Base-by-base conservation (phyloP, 1,139 yeast genomes). In the Lodderomyces pseudojiufengensis region DNA sequence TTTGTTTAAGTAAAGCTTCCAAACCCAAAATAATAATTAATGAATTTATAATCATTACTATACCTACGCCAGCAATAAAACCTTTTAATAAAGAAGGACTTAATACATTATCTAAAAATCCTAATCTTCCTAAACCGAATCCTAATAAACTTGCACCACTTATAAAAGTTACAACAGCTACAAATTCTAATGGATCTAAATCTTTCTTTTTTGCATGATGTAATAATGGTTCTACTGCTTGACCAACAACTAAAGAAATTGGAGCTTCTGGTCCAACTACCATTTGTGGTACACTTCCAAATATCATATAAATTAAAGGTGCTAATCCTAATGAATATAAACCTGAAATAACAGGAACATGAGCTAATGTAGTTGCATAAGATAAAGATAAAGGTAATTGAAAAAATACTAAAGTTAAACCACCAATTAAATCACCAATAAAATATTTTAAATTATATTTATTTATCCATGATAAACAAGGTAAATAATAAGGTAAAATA, bases 241-340 rank as follows among this genome's bases (percentile, higher is more conserved):
- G 95, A 3, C 97, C 97, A 3, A 92, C 86, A 29, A 92, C 83
- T 54, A 92, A 69, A 1, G 95, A 84, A 21, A 90, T 84, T 2
- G 97, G 95, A 7, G 92, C 94, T 54, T 92, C 98, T 0, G 98
- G 98, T 0, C 97, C 97, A 6, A 90, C 95, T 37, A 90, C 84
- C 95, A 92, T 85, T 52, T 84, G 95, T 0, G 97, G 97, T 1
- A 88, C 96, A 16, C 95, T 81, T 0, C 98, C 97, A 52, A 90
- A 74, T 1, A 90, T 47, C 36, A 86, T 71, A 54, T 92, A 92
- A 3, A 92, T 70, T 33, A 90, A 63, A 0, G 97, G 97, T 1
- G 95, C 81, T 3, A 90, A 64, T 0, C 88, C 90, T 37, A 90
- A 66, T 0, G 95, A 90, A 46, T 80, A 75, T 9, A 92, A 68